A percentile compares a stretch with the other conserved stretches of the same genome.
Conservation (phyloP, 371 early-diverging fungal species). For the Syncephalis fuscata region DNA sequence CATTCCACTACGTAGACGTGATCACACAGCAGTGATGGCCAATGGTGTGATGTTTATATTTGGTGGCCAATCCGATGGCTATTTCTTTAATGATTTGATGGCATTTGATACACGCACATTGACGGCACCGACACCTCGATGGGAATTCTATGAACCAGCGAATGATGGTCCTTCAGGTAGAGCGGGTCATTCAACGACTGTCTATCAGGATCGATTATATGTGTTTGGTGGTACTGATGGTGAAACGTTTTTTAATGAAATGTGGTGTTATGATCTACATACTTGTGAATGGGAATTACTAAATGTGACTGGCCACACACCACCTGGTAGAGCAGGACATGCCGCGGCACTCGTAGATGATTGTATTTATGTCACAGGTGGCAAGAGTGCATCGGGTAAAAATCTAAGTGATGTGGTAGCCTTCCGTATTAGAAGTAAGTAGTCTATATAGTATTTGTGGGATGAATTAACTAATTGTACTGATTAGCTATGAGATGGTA, state of each 20-base stretch:
- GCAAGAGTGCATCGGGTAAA: slow-evolving; percentile 34
- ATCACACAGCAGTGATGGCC: slow-evolving; percentile 40
- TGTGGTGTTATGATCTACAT: slow-evolving; percentile 50
- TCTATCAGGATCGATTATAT: slow-evolving; percentile 35
- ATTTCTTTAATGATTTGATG: slow-evolving; percentile 46
- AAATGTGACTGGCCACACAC: slow-evolving; percentile 39
- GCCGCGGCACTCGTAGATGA: slow-evolving; percentile 49
- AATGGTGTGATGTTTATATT: slow-evolving; percentile 50
- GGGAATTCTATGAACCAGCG: slow-evolving; percentile 27
- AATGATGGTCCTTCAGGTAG: slow-evolving; percentile 34
- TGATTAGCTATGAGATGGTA: background rate
- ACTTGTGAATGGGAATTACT: slow-evolving; percentile 36
- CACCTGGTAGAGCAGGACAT: slow-evolving; percentile 46
- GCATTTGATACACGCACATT: slow-evolving; percentile 44
- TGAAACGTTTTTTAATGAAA: slow-evolving; percentile 45
- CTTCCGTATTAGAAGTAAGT: slow-evolving; percentile 42
- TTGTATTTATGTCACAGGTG: slow-evolving; percentile 60
- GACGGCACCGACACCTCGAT: slow-evolving; percentile 28
- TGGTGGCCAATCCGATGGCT: slow-evolving; percentile 51
- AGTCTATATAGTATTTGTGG: background rate
- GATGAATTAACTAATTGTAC: background rate
- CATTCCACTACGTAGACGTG: slow-evolving; percentile 40
- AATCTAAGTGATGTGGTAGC: slow-evolving; percentile 52
- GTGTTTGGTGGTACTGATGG: slow-evolving; percentile 64
- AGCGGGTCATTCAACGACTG: slow-evolving; percentile 34